Evolutionary conservation across 2,329 filamentous ascomycete genomes (phyloP).

Genomic region (Pyrenophora teres): DNA sequence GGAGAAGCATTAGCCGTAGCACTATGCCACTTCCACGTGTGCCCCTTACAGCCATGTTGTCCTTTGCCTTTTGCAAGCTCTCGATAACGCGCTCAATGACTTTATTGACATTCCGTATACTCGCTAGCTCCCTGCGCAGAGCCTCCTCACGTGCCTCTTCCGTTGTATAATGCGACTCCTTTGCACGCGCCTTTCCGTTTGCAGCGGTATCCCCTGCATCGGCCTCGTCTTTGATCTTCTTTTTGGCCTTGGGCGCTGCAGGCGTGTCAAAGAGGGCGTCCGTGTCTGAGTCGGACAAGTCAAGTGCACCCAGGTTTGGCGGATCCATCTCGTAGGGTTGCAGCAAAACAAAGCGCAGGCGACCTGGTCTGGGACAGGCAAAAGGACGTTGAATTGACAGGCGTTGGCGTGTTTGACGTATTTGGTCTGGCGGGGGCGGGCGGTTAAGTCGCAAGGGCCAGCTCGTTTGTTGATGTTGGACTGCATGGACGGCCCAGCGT

Average conservation of each 20-base stretch:
- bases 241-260: constrained; percentile 48
- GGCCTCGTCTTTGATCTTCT: constrained; percentile 40
- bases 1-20: constrained; percentile 9
- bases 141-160: constrained; percentile 73
- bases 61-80: constrained; percentile 72
- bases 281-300: constrained; percentile 61
- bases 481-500: neutral
- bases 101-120: constrained; percentile 82
- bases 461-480: constrained; percentile 17
- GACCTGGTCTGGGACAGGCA: neutral
- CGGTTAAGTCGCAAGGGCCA: constrained; percentile 10
- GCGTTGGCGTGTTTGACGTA: constrained; percentile 33
- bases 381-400: neutral
- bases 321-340: constrained; percentile 31
- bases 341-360: neutral
- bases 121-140: constrained; percentile 78
- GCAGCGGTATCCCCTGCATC: constrained; percentile 50
- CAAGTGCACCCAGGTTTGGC: constrained; percentile 57
- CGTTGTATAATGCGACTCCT: constrained; percentile 62
- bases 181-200: constrained; percentile 44
- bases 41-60: constrained; percentile 72
- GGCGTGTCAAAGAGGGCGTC: constrained; percentile 63
- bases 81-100: constrained; percentile 79
- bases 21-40: neutral
- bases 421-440: constrained; percentile 26